These are phyloP conservation scores for Debaryomyces psychrophilus DNA, from an alignment of 1,139 yeast species.

Conservation along the genomic window DNA sequence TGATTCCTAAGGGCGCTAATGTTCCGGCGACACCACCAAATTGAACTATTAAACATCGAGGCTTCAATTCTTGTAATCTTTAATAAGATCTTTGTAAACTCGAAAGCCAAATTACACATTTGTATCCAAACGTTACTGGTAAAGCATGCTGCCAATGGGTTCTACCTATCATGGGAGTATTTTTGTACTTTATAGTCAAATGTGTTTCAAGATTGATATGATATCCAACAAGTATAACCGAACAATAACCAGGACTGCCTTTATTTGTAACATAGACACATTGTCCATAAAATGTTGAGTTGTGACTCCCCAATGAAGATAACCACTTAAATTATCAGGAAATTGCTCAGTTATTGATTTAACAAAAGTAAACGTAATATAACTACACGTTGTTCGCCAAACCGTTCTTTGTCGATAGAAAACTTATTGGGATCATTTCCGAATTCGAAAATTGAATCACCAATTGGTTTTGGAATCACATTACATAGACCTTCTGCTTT, in stretches of 20 bases:
- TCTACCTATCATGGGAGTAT: conserved; percentile 2
- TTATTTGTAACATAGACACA: conserved; percentile 4
- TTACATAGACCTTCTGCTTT: conserved; percentile 1
- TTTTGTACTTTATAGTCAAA: not conserved
- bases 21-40: conserved; percentile 1
- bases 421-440: not conserved
- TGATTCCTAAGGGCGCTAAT: not conserved
- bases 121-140: not conserved
- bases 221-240: not conserved
- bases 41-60: not conserved
- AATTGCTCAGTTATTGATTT: conserved; percentile 1
- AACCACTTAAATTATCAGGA: not conserved
- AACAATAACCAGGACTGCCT: not conserved
- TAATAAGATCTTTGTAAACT: not conserved
- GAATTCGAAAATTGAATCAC: not conserved
- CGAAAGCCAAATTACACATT: not conserved
- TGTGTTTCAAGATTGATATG: not conserved
- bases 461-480: not conserved
- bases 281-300: conserved; percentile 3
- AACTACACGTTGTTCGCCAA: conserved; percentile 1
- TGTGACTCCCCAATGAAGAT: conserved; percentile 5
- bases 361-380: conserved; percentile 1
- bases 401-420: not conserved
- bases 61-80: not conserved
- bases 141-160: conserved; percentile 5